These are phyloP conservation scores for Daedaleopsis sinensis DNA, from an alignment of 768 basidiomycete species.

Conservation along the genomic window DNA sequence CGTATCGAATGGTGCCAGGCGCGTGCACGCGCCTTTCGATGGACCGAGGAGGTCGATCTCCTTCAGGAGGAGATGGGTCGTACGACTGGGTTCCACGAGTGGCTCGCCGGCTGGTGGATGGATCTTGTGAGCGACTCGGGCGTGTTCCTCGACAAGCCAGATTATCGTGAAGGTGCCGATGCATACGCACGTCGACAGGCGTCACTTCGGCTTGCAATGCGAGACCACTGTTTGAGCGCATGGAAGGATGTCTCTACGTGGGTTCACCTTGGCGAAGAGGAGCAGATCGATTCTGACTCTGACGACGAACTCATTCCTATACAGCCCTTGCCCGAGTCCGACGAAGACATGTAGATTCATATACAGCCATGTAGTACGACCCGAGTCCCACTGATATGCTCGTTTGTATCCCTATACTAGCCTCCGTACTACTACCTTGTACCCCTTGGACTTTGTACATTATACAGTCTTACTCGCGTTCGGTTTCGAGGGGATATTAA, in stretches of 20 bases:
- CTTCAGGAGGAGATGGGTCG: constrained; percentile 22
- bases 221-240: neutral
- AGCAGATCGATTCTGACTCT: neutral
- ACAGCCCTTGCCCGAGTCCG: too few relatives aligned
- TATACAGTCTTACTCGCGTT: too few relatives aligned
- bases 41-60: constrained; percentile 20
- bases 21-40: constrained; percentile 9
- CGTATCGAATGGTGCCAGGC: constrained; percentile 16
- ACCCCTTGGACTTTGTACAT: too few relatives aligned
- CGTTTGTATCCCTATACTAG: too few relatives aligned
- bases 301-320: neutral
- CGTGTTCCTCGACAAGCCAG: neutral
- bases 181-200: constrained; percentile 5
- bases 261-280: neutral
- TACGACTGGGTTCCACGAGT: neutral
- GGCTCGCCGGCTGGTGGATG: neutral
- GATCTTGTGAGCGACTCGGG: neutral
- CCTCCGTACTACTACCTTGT: too few relatives aligned
- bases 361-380: too few relatives aligned
- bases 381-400: too few relatives aligned
- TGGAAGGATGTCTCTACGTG: neutral
- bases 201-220: neutral
- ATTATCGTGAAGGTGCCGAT: neutral
- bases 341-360: too few relatives aligned
- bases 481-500: too few relatives aligned